Base-by-base conservation (phyloP, 306 rosid genomes). In the Astragalus membranaceus region DNA sequence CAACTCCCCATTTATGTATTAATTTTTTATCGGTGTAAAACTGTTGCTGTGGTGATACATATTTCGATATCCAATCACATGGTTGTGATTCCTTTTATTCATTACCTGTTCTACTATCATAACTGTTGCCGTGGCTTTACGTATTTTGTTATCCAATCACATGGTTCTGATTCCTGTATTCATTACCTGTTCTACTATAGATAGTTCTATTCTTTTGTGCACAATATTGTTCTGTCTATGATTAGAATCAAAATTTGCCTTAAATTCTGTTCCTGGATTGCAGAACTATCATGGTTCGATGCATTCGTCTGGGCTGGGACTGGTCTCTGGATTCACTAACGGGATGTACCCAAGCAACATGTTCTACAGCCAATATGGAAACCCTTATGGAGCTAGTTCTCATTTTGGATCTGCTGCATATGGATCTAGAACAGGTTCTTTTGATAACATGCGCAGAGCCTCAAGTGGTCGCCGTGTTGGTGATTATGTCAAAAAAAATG, bases 401-500 rank as follows among this genome's bases (percentile, higher is more conserved):
- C 75, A 49, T 41, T 80, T 6, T 67, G 83, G 81, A 49, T 75
- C 83, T 71, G 32, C 69, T 77, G 80, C 67, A n/a, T 78, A 69
- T 81, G 83, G 68, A 59, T 71, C 74, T n/a, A 75, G 69, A 72
- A 12, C 80, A 36, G 49, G 73, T 1, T 35, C 62, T 35, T 49
- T 32, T 32, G 68, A 56, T 36, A 36, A 26, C 48, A 78, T 29
- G 74, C 12, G 5, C 7, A 80, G 63, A 52, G 43, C 32, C 52
- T 15, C 79, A 35, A 47, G 64, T 30, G 44, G 44, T 56, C 67
- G 66, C 29, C 44, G 64, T 32, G 66, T 47, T 9, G 48, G 44
- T 66, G 75, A 58, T 37, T 54, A 61, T 78, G 54, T 67, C 8
- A 84, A 51, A 11, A 81, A 35, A 70, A 71, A 72, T 37, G 43